These are phyloP conservation scores for Phialocephala subalpina DNA, from an alignment of 2,329 filamentous ascomycete genomes.

Conservation along the genomic window DNA sequence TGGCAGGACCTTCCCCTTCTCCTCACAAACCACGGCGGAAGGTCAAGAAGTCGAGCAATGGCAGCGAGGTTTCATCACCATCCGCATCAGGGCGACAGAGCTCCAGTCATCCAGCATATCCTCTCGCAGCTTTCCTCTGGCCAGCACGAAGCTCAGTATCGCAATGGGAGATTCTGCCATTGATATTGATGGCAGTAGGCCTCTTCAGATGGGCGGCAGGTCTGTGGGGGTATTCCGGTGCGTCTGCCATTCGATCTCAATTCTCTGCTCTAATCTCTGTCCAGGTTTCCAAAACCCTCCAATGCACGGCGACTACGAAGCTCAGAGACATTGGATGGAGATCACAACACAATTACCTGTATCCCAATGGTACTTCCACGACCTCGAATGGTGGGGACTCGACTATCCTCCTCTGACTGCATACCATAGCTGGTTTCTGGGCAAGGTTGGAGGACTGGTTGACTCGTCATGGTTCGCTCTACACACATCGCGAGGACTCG, in stretches of 20 bases:
- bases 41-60: slow-evolving; percentile 56
- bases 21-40: slow-evolving; percentile 68
- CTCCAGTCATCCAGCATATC: slow-evolving; percentile 74
- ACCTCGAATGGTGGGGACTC: slow-evolving; percentile 95
- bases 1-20: slow-evolving; percentile 58
- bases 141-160: slow-evolving; percentile 83
- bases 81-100: slow-evolving; percentile 25
- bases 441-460: slow-evolving; percentile 82
- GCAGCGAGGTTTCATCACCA: slow-evolving; percentile 42
- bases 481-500: slow-evolving; percentile 80
- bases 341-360: slow-evolving; percentile 88
- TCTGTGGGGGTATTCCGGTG: slow-evolving; percentile 94
- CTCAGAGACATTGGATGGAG: slow-evolving; percentile 99
- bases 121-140: slow-evolving; percentile 93
- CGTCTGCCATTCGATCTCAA: slow-evolving; percentile 14
- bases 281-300: slow-evolving; percentile 81
- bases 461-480: slow-evolving; percentile 89
- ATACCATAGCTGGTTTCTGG: slow-evolving; percentile 97
- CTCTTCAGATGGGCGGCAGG: slow-evolving; percentile 93
- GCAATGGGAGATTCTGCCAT: slow-evolving; percentile 90
- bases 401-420: slow-evolving; percentile 98
- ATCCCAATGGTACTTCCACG: slow-evolving; percentile 97
- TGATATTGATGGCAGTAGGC: slow-evolving; percentile 88
- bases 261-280: slow-evolving; percentile 24
- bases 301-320: slow-evolving; percentile 97